Evolutionary conservation across 108 stramenopile genomes (phyloP).

Genomic region (Halocafeteria seosinensis): DNA sequence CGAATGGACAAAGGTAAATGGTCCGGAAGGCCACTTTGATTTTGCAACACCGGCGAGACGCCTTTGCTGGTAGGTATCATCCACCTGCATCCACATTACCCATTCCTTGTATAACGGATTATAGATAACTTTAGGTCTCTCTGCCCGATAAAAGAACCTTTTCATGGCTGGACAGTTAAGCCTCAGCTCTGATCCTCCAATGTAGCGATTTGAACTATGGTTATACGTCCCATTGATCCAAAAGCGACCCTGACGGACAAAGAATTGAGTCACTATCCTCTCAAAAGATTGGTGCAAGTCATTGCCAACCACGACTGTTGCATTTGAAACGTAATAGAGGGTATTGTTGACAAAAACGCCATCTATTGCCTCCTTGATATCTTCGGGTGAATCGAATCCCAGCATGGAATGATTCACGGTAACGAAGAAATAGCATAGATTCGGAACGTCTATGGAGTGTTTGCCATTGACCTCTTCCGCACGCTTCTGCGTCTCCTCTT

Average conservation of each 20-base stretch:
- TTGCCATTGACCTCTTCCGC: not conserved
- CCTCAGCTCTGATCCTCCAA: not conserved
- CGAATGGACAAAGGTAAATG: conserved; percentile 46
- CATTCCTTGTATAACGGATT: conserved; percentile 35
- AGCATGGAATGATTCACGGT: not conserved
- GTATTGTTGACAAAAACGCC: not conserved
- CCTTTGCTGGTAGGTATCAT: conserved; percentile 28
- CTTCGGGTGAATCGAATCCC: not conserved
- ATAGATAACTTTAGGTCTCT: conserved; percentile 50
- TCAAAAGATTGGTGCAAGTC: too few relatives aligned
- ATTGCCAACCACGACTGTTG: too few relatives aligned
- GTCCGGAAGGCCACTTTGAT: conserved; percentile 47
- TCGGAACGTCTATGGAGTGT: not conserved
- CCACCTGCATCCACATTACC: conserved; percentile 65
- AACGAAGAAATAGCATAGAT: not conserved
- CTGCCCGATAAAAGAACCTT: conserved; percentile 9
- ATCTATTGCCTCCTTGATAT: not conserved
- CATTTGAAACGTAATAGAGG: too few relatives aligned
- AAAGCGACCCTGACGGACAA: too few relatives aligned
- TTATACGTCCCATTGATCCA: too few relatives aligned
- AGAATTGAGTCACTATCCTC: too few relatives aligned
- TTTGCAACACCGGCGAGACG: conserved; percentile 55
- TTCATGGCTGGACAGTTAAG: not conserved
- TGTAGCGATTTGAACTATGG: too few relatives aligned
- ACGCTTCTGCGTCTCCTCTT: not conserved